Evolutionary conservation across 805 yeast species (phyloP), one percentile per base, ranked within the genome.

Genomic region (Nakazawaea ishiwadae): DNA sequence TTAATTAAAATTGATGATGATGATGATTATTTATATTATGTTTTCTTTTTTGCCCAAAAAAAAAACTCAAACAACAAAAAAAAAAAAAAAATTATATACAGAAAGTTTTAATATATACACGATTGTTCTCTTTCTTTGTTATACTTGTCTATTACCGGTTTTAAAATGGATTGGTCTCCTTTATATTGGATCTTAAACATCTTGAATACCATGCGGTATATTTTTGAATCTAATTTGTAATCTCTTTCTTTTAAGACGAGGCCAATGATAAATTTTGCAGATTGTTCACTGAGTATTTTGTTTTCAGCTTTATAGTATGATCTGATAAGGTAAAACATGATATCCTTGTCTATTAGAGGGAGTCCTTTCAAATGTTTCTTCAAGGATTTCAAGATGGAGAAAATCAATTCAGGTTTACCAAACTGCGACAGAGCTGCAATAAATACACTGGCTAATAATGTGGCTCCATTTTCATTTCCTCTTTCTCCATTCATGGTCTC

Each of bases 291-390:
- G 7, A 41, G 11, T 18, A 3, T 30, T 6, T 4, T 30, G 4
- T 24, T n/a, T n/a, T n/a, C 17, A 8, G 21, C 5, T 5, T 31
- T 30, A 17, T 23, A 20, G 30, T 41, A 41, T 4, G 40, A 31
- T 14, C 37, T 15, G 3, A 41, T 19, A 17, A 41, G 24, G 32
- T 36, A 36, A 23, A 40, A 40, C 8, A 40, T 21, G 12, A 30
- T 14, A 12, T 40, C 38, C 12, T 1, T 11, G 8, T 38, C 35
- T 6, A 15, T 16, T 12, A 27, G 10, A n/a, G 12, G 8, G 12
- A 6, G 14, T 19, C 4, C 3, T 5, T 7, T 3, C 18, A 15
- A 7, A 3, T 29, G 10, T 4, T 14, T 9, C n/a, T 12, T 31
- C 31, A 37, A 11, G 1, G 7, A 11, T 18, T 19, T 19, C 16